phyloP scores from a whole-genome alignment of 768 basidiomycete genomes.

The Xerocomellus chrysenteron region DNA sequence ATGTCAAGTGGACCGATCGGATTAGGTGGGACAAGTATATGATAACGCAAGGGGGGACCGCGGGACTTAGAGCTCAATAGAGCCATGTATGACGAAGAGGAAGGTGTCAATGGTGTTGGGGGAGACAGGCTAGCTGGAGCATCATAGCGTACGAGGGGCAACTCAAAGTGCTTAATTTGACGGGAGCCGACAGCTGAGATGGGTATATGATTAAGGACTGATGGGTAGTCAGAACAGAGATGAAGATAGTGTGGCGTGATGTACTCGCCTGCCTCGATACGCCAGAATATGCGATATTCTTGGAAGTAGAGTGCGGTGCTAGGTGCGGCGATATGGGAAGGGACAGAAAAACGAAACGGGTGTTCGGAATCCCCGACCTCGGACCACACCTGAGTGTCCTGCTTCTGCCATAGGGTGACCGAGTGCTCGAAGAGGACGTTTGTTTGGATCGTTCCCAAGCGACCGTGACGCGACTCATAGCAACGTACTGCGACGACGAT shows the following conservation, averaged over 20 bases:
- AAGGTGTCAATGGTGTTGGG: constrained; percentile 35
- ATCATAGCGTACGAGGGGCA: constrained; percentile 72
- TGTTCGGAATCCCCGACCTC: constrained; percentile 64
- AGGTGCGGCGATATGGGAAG: constrained; percentile 59
- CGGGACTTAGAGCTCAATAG: constrained; percentile 53
- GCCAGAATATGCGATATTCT: constrained; percentile 79
- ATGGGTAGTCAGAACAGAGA: constrained; percentile 18
- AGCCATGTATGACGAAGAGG: constrained; percentile 38
- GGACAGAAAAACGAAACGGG: constrained; percentile 71
- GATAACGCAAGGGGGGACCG: constrained; percentile 59
- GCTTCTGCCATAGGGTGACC: constrained; percentile 68
- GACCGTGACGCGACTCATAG: constrained; percentile 73
- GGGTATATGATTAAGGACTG: constrained; percentile 69
- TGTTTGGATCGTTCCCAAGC: constrained; percentile 53
- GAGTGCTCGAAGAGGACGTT: constrained; percentile 69
- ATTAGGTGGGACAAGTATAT: constrained; percentile 49
- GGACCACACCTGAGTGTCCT: constrained; percentile 53
- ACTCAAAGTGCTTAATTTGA: constrained; percentile 67
- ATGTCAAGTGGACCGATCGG: constrained; percentile 75
- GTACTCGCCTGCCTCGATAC: constrained; percentile 73
- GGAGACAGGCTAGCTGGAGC: constrained; percentile 44
- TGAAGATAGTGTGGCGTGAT: constrained; percentile 1
- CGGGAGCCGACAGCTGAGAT: constrained; percentile 66
- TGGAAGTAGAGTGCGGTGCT: constrained; percentile 67
- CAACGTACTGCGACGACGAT: constrained; percentile 77